Percentiles rank a stretch among this genome's conserved stretches.
Conservation (phyloP, 2,329 filamentous ascomycete genomes). For the Ceratocystis alfenasii region DNA sequence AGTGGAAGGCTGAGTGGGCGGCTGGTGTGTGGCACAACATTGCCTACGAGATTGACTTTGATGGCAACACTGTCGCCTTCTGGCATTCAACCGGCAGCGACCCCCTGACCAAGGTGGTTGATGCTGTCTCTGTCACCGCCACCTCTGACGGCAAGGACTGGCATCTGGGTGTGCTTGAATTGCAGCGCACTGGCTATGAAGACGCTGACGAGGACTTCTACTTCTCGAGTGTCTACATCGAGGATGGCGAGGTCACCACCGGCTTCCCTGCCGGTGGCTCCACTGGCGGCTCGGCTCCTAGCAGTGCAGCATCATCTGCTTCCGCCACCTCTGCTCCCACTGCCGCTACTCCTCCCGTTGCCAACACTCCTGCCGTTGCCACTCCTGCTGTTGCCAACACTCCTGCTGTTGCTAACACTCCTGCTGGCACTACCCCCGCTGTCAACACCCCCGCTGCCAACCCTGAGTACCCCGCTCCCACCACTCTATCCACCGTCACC, state of each 20-base stretch:
- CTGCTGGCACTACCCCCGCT: too few species aligned
- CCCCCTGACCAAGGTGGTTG: slow-evolving; percentile 45
- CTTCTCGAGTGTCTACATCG: slow-evolving; percentile 60
- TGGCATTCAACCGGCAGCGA: slow-evolving; percentile 56
- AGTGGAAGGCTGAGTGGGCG: slow-evolving; percentile 52
- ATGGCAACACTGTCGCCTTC: slow-evolving; percentile 48
- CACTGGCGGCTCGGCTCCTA: slow-evolving; percentile 8
- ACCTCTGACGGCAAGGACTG: slow-evolving; percentile 58
- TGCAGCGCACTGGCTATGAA: slow-evolving; percentile 45
- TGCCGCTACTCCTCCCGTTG: not conserved
- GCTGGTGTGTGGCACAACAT: slow-evolving; percentile 62
- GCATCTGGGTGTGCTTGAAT: slow-evolving; percentile 58
- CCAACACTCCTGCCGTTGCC: not conserved
- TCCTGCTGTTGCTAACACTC: not conserved
- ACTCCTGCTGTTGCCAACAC: not conserved
- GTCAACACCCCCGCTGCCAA: not conserved
- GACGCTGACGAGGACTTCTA: slow-evolving; percentile 53
- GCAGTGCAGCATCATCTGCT: not conserved
- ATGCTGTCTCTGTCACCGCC: slow-evolving; percentile 47
- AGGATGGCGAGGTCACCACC: slow-evolving; percentile 34
- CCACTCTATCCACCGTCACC: slow-evolving; percentile 16
- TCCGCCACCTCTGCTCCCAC: not conserved
- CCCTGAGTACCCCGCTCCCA: slow-evolving; percentile 5
- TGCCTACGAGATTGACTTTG: slow-evolving; percentile 61
- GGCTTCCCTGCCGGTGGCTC: slow-evolving; percentile 22